Evolutionary conservation across 176 grass and related monocot genomes (phyloP).

Genomic region (Elymus sibiricus): DNA sequence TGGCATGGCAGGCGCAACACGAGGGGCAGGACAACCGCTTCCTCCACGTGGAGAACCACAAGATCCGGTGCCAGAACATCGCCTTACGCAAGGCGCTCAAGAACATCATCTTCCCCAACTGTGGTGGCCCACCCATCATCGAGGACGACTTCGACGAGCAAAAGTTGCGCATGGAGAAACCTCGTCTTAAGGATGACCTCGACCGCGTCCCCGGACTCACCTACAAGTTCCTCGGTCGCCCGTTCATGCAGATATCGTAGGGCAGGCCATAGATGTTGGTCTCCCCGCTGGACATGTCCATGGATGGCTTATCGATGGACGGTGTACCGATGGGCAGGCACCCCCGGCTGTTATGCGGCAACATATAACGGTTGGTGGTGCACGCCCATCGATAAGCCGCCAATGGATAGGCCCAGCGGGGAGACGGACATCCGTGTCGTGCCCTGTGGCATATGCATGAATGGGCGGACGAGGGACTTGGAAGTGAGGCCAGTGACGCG

Average conservation of each 20-base stretch:
- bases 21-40: slow-evolving; percentile 86
- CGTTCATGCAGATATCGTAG: slow-evolving; percentile 67
- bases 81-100: slow-evolving; percentile 79
- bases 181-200: slow-evolving; percentile 85
- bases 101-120: slow-evolving; percentile 80
- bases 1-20: slow-evolving; percentile 59
- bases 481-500: slow-evolving; percentile 52
- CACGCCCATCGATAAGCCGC: not conserved
- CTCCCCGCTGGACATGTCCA: slow-evolving; percentile 59
- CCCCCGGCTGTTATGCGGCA: not conserved
- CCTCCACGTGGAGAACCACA: slow-evolving; percentile 83
- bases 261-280: slow-evolving; percentile 33
- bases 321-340: not conserved
- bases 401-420: slow-evolving; percentile 48
- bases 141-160: slow-evolving; percentile 94
- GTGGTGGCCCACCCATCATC: slow-evolving; percentile 57
- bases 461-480: slow-evolving; percentile 71
- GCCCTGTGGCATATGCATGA: slow-evolving; percentile 61
- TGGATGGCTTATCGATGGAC: not conserved
- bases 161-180: slow-evolving; percentile 90
- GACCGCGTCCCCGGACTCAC: slow-evolving; percentile 38
- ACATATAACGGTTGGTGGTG: not conserved
- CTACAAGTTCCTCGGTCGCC: slow-evolving; percentile 75
- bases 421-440: slow-evolving; percentile 35
- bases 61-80: slow-evolving; percentile 96